phyloP scores from a whole-genome alignment of 257 asterid species.

The Gardenia jasminoides region DNA sequence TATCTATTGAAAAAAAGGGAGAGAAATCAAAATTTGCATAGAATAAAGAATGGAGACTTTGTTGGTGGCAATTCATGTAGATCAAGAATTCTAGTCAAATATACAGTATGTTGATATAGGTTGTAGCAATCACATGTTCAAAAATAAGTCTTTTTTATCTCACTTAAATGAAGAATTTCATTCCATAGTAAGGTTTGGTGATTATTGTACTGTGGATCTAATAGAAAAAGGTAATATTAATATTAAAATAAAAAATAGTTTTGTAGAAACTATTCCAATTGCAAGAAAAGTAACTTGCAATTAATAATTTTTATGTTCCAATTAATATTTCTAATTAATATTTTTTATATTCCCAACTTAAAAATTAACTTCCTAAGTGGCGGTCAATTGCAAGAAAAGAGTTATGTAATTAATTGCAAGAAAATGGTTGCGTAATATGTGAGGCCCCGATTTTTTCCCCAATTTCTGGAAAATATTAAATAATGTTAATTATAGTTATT shows the following conservation, averaged over 20 bases:
- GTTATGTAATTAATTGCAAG: too few species aligned
- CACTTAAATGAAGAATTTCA: neutral
- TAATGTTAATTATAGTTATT: too few species aligned
- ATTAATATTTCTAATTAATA: too few species aligned
- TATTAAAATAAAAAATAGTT: neutral
- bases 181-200: neutral
- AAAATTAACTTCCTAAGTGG: neutral
- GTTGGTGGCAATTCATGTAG: neutral
- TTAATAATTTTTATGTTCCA: neutral
- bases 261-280: neutral
- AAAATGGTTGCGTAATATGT: too few species aligned
- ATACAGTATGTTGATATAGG: neutral
- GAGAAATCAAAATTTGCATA: neutral
- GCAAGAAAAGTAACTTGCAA: too few species aligned
- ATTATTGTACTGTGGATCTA: neutral
- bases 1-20: neutral
- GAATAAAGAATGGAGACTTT: neutral
- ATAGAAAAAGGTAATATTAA: neutral
- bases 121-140: neutral
- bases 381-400: constrained; percentile 15
- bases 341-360: neutral
- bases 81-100: neutral
- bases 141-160: neutral
- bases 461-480: too few species aligned
- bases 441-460: too few species aligned